phyloP scores from a whole-genome alignment of 257 asterid species.

The Salvia miltiorrhiza region DNA sequence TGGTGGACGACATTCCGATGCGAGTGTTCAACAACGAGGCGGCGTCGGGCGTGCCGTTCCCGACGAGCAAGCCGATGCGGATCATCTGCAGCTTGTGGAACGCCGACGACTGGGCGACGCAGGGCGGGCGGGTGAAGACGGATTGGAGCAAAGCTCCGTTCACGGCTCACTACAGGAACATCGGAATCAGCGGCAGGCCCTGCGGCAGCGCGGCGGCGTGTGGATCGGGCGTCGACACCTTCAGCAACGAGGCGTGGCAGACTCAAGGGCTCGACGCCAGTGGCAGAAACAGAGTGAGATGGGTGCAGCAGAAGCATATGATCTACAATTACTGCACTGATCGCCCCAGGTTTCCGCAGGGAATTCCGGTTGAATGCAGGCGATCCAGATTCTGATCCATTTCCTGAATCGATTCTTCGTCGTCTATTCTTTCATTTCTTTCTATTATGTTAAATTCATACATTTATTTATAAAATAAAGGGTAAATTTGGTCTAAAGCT shows the following conservation, averaged over 20 bases:
- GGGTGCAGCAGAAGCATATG: conserved; percentile 46
- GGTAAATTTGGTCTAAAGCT: too few relatives aligned
- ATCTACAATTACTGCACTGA: conserved; percentile 51
- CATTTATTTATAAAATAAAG: too few relatives aligned
- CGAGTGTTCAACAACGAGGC: too few relatives aligned
- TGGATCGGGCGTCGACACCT: not conserved
- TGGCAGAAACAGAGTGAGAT: conserved; percentile 41
- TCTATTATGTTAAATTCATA: too few relatives aligned
- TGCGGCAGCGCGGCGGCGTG: too few relatives aligned
- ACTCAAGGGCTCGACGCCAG: conserved; percentile 32
- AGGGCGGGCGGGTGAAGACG: conserved; percentile 6
- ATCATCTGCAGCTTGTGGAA: conserved; percentile 11
- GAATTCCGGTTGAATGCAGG: conserved; percentile 42
- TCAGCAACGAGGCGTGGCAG: conserved; percentile 9
- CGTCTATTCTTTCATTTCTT: too few relatives aligned
- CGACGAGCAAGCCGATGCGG: not conserved
- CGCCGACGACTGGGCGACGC: not conserved
- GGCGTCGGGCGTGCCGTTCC: not conserved
- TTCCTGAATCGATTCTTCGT: too few relatives aligned
- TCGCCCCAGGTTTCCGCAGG: conserved; percentile 38
- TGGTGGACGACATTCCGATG: conserved; percentile 15
- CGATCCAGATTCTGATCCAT: conserved; percentile 26
- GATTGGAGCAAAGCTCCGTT: conserved; percentile 11
- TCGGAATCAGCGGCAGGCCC: too few relatives aligned
- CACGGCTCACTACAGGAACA: not conserved